A percentile compares a stretch with the other conserved stretches of the same genome.
Conservation (phyloP, 495 filamentous ascomycete genomes). For the Neurospora tetraspora region DNA sequence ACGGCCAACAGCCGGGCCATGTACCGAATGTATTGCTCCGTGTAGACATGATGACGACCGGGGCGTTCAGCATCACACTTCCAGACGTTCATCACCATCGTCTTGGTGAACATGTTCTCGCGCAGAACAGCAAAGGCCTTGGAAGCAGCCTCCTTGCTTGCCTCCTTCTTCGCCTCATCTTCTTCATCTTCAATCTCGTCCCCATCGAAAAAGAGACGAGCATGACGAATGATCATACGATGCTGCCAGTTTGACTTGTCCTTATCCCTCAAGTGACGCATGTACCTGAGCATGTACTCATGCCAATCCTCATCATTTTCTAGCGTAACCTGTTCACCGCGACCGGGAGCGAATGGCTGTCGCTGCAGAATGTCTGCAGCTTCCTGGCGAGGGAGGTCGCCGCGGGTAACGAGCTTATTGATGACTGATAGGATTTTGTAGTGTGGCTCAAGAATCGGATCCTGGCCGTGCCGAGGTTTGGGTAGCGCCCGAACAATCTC, state of each 20-base stretch:
- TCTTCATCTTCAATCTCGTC: constrained; percentile 13
- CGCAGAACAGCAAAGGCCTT: constrained; percentile 65
- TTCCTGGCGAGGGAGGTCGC: constrained; percentile 33
- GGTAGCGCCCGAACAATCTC: constrained; percentile 52
- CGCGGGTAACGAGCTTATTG: constrained; percentile 63
- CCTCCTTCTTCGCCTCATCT: constrained; percentile 17
- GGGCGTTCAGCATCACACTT: constrained; percentile 86
- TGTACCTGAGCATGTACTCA: constrained; percentile 57
- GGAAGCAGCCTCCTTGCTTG: constrained; percentile 27
- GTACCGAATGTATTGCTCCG: constrained; percentile 76
- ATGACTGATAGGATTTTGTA: constrained; percentile 87
- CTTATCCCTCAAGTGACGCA: constrained; percentile 66
- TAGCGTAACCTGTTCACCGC: constrained; percentile 27
- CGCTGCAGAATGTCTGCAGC: constrained; percentile 34
- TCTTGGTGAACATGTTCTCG: constrained; percentile 88
- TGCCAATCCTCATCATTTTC: constrained; percentile 58
- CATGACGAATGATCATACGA: constrained; percentile 72
- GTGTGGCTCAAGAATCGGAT: constrained; percentile 89
- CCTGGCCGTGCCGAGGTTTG: constrained; percentile 65
- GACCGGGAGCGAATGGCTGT: constrained; percentile 33
- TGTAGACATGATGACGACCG: constrained; percentile 91
- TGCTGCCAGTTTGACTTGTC: constrained; percentile 98
- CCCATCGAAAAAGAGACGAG: constrained; percentile 58
- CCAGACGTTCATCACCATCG: constrained; percentile 92
- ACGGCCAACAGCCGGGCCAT: constrained; percentile 64